Percentiles rank a stretch among this genome's conserved stretches.
phyloP scores from a whole-genome alignment of 495 filamentous ascomycete genomes.

The Podospora pseudocomata region DNA sequence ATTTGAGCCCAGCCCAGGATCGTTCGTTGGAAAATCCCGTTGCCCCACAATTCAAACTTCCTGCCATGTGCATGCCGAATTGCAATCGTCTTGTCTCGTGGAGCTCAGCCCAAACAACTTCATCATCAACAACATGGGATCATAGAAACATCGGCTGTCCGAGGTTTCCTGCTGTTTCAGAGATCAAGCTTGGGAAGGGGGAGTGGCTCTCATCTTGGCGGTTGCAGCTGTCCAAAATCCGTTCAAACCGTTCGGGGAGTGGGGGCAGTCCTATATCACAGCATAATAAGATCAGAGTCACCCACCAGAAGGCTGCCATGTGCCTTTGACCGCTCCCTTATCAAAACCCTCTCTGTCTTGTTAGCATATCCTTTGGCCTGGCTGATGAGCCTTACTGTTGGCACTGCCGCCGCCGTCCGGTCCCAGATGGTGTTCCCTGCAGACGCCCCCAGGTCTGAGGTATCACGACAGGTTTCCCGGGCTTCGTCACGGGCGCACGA shows the following conservation, averaged over 20 bases:
- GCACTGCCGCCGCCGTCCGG: neutral
- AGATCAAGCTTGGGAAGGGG: neutral
- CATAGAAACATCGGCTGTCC: neutral
- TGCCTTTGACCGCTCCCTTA: neutral
- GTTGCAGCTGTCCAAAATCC: too few species aligned
- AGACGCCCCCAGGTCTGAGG: constrained; percentile 6
- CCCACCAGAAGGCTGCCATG: neutral
- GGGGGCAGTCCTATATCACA: neutral
- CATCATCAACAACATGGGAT: neutral
- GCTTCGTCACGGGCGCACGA: constrained; percentile 1
- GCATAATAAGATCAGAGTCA: neutral
- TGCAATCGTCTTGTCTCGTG: neutral
- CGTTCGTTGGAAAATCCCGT: neutral
- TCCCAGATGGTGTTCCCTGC: neutral
- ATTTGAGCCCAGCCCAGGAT: constrained; percentile 3
- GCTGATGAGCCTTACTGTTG: neutral
- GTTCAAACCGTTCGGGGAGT: neutral
- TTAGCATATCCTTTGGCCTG: neutral
- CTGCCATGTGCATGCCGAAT: constrained; percentile 1
- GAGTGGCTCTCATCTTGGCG: neutral
- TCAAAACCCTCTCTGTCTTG: neutral
- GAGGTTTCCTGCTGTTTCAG: neutral
- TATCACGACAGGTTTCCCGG: neutral
- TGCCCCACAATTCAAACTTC: constrained; percentile 5
- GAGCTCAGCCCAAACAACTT: neutral